Evolutionary conservation across 768 basidiomycete species (phyloP), one percentile per base, ranked within the genome.

Genomic region (Rhizopogon sp.): DNA sequence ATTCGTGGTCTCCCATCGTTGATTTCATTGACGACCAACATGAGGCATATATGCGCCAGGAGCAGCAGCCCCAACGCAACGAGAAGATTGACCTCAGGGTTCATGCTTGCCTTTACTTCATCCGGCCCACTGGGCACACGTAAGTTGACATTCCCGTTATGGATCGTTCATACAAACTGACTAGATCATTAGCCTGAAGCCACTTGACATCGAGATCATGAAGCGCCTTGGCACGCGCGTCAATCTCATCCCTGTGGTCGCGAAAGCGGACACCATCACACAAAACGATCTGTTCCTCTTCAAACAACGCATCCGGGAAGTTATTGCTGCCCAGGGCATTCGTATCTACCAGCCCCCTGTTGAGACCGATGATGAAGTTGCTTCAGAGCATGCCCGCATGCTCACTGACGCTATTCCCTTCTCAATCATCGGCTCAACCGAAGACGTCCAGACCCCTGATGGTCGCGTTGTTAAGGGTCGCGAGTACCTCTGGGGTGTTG

Each of bases 401-500:
- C 83, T 98, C 58, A 76, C 81, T n/a, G 85, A 91, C 16, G 92
- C 94, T 13, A 96, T 97, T 75, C 97, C 97, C 0, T 98, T 98
- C 78, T 97, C 95, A 20, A 98, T 99, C 72, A 98, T 99, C 65
- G 97, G 97, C 33, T 93, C 90, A 22, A 98, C 92, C 0, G 87
- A 95, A 66, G 96, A 99, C 61, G 96, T 99, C 45, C 82, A 83
- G 64, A 98, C 93, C 3, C 74, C 79, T 22, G 96, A 98, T 67
- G 97, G 97, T 10, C 84, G 94, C 55, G 73, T 83, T 35, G 97
- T 99, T 67, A 98, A 98, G 74, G 97, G 97, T 44, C 87, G 97
- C 64, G 92, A 98, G 72, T 99, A 99, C 69, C 84, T 96, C 13
- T 99, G 97, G 97, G 97, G 97, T 79, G 94, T 99, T n/a, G 97